Base-by-base conservation (phyloP, 768 basidiomycete genomes). In the Solioccasus polychromus region DNA sequence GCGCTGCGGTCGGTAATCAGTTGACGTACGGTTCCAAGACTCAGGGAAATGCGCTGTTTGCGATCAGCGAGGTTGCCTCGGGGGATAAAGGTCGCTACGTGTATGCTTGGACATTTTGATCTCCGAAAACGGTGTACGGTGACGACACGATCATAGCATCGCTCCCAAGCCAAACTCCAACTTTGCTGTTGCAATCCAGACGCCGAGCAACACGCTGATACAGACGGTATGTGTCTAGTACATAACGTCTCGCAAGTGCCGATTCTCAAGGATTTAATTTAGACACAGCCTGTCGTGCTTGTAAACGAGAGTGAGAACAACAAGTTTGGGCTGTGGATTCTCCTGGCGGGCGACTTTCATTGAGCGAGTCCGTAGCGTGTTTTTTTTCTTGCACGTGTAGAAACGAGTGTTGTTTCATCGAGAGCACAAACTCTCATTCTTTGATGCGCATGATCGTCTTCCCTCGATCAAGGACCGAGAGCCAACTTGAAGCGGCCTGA, bases 11-110 rank as follows among this genome's bases (percentile, higher is more conserved):
- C 17, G 22, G 32, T 17, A 31, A 44, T 23, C 35, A 15, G 2
- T 42, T 53, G 30, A 44, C 29, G 20, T 53, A 53, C 11, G 51
- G 42, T 3, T 11, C 25, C 12, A 12, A 36, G 22, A n/a, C 45
- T 10, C 25, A 36, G 7, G 31, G 42, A 18, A 53, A 44, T 34
- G 9, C 22, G 3, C 17, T 38, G 14, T 53, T 53, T 17, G 26
- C 25, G 26, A 40, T 53, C 20, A 29, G 12, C 4, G 51, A 54
- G 35, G 39, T 28, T 10, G 2, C 28, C 10, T 23, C 45, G 3
- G 42, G 35, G 1, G 46, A 54, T 2, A 34, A 32, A 24, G 52
- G 52, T 15, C 36, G 38, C 17, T 48, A 44, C 9, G 12, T 35
- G 52, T 52, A 19, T 24, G 46, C 15, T 12, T 1, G 3, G 24